Conservation (phyloP, 164 flowering plant genomes). For the Kingdonia uniflora region DNA sequence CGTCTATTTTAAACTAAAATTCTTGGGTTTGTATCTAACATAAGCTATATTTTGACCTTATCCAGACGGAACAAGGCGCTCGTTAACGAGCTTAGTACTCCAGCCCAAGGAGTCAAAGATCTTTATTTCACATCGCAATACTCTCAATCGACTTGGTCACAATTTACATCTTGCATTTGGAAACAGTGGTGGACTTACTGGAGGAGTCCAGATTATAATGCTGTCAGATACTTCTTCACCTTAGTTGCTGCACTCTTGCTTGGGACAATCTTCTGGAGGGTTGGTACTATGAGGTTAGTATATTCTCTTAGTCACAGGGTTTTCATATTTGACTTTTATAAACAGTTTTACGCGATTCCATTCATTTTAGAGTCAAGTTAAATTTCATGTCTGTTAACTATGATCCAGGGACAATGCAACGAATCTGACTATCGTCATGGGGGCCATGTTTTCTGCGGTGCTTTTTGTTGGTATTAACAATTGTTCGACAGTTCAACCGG, state of each 20-base stretch:
- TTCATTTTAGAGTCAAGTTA: not conserved
- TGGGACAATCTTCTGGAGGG: constrained; percentile 70
- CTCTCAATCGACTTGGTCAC: constrained; percentile 51
- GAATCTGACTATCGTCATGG: constrained; percentile 44
- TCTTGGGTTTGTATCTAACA: constrained; percentile 1
- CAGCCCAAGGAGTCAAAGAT: constrained; percentile 32
- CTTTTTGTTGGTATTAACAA: constrained; percentile 65
- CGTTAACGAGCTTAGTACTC: constrained; percentile 51
- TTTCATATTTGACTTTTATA: not conserved
- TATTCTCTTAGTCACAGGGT: not conserved
- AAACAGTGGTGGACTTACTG: constrained; percentile 88
- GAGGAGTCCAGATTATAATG: constrained; percentile 86
- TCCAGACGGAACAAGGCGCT: constrained; percentile 61
- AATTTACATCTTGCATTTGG: constrained; percentile 79
- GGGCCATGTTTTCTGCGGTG: constrained; percentile 66
- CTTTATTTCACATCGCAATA: constrained; percentile 52
- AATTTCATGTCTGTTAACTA: not conserved
- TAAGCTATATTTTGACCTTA: not conserved
- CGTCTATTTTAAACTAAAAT: not conserved
- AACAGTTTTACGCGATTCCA: not conserved
- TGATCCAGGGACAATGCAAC: constrained; percentile 28
- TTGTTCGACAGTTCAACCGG: constrained; percentile 63
- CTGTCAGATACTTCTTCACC: constrained; percentile 58
- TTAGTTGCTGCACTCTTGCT: constrained; percentile 49
- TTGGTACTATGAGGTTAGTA: constrained; percentile 50